Evolutionary conservation across 371 early-diverging fungal species (phyloP).

Genomic region (Rhizopus stolonifer): DNA sequence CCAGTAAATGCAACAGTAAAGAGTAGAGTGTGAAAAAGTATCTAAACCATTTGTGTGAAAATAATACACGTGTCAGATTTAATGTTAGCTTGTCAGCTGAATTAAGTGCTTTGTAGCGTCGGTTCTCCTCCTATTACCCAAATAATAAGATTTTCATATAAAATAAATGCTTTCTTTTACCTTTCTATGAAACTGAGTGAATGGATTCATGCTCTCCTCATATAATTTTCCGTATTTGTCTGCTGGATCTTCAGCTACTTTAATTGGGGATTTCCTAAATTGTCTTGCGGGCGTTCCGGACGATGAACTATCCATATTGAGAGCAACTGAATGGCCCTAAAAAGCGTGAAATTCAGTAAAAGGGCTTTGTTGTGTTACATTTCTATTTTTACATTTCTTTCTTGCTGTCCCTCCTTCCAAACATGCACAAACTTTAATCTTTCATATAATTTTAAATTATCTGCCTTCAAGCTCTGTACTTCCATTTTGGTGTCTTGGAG

Average conservation of each 20-base stretch:
- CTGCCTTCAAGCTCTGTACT: constrained; percentile 64
- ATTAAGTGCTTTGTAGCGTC: constrained; percentile 72
- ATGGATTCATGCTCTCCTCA: constrained; percentile 88
- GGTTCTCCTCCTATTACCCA: constrained; percentile 65
- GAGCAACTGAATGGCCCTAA: constrained; percentile 22
- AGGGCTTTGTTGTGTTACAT: background rate
- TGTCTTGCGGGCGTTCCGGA: constrained; percentile 6
- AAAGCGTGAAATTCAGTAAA: background rate
- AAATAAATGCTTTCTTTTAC: no score
- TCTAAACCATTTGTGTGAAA: constrained; percentile 74
- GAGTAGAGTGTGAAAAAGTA: constrained; percentile 73
- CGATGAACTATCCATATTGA: constrained; percentile 19
- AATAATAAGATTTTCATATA: background rate
- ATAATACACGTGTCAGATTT: constrained; percentile 64
- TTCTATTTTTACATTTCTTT: constrained; percentile 12
- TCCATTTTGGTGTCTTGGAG: constrained; percentile 69
- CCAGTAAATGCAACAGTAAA: constrained; percentile 73
- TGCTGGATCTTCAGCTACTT: constrained; percentile 44
- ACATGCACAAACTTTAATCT: constrained; percentile 71
- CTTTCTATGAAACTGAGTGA: constrained; percentile 77
- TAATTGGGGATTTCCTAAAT: constrained; percentile 17
- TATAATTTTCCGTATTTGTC: constrained; percentile 78
- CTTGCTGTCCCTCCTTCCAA: constrained; percentile 47
- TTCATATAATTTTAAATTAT: constrained; percentile 87
- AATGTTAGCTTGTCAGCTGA: constrained; percentile 75